Evolutionary conservation across 176 grass and related monocot species (phyloP).

Genomic region (Avena eriantha): DNA sequence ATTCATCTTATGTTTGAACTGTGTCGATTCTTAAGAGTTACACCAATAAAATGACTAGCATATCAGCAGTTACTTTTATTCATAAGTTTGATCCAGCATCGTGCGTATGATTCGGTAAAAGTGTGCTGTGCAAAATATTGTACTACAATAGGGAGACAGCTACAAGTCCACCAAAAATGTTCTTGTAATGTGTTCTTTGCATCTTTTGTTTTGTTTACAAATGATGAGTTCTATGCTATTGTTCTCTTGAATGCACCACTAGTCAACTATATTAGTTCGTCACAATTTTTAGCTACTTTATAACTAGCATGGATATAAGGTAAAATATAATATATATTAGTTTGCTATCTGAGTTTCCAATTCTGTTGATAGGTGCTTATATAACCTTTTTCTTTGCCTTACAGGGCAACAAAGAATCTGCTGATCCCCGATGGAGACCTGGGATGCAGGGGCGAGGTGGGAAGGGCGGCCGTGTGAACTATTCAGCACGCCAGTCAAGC

Average conservation of each 20-base stretch:
- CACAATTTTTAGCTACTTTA: slow-evolving; percentile 1
- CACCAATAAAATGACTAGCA: not conserved
- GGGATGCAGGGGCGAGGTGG: slow-evolving; percentile 65
- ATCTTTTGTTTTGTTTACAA: not conserved
- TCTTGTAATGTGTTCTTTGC: not conserved
- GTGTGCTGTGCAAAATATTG: not conserved
- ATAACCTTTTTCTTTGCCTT: slow-evolving; percentile 17
- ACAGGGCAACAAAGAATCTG: slow-evolving; percentile 57
- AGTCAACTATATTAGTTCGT: not conserved
- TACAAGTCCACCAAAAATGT: not conserved
- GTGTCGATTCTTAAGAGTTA: not conserved
- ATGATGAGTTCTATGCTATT: not conserved
- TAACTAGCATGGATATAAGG: not conserved
- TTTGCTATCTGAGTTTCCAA: not conserved
- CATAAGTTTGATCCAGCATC: not conserved
- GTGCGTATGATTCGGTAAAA: not conserved
- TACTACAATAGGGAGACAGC: not conserved
- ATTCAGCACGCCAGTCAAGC: slow-evolving; percentile 54
- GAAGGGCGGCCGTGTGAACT: slow-evolving; percentile 60
- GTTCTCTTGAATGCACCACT: not conserved
- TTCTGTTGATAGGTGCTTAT: slow-evolving; percentile 3
- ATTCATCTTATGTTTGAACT: not conserved
- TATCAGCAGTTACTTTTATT: not conserved
- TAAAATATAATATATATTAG: not conserved
- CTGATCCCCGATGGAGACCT: slow-evolving; percentile 58